These are phyloP conservation scores for Monosporascus ibericus DNA, from an alignment of 2,329 filamentous ascomycete genomes.

Conservation along the genomic window DNA sequence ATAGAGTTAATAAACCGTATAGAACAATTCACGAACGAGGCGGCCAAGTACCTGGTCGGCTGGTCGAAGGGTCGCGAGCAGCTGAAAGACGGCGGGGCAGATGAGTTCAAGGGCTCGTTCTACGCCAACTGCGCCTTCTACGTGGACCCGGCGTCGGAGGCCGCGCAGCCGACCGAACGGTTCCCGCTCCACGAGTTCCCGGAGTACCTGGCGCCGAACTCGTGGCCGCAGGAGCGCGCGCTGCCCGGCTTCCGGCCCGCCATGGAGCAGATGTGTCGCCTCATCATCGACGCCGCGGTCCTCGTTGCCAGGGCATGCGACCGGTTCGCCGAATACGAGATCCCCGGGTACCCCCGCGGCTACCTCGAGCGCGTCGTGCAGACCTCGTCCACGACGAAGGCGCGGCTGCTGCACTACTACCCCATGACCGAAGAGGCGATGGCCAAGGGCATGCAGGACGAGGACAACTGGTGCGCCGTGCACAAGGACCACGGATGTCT, in stretches of 20 bases:
- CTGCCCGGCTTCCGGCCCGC: constrained; percentile 71
- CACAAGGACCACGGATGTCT: constrained; percentile 90
- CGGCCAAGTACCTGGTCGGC: constrained; percentile 60
- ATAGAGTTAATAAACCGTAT: constrained; percentile 3
- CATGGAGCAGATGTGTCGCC: constrained; percentile 67
- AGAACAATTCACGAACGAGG: constrained; percentile 53
- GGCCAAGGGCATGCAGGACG: constrained; percentile 33
- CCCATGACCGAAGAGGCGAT: constrained; percentile 46
- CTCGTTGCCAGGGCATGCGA: constrained; percentile 90
- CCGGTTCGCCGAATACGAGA: constrained; percentile 72
- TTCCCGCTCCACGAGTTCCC: constrained; percentile 62
- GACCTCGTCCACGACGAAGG: constrained; percentile 83
- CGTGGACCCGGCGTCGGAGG: constrained; percentile 55
- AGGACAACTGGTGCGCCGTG: constrained; percentile 92
- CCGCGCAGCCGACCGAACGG: constrained; percentile 52
- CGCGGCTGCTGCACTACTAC: constrained; percentile 88
- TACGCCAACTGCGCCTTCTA: constrained; percentile 82
- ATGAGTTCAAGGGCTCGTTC: constrained; percentile 77
- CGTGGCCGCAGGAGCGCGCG: constrained; percentile 68
- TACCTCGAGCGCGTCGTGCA: constrained; percentile 85
- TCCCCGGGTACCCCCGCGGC: constrained; percentile 66
- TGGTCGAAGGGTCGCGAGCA: constrained; percentile 82
- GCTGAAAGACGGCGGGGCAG: constrained; percentile 69
- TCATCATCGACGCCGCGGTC: constrained; percentile 86
- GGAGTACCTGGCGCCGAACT: constrained; percentile 83